Percentiles rank a stretch among this genome's conserved stretches.
Conservation (phyloP, 768 basidiomycete genomes). For the Suillus brevipes region DNA sequence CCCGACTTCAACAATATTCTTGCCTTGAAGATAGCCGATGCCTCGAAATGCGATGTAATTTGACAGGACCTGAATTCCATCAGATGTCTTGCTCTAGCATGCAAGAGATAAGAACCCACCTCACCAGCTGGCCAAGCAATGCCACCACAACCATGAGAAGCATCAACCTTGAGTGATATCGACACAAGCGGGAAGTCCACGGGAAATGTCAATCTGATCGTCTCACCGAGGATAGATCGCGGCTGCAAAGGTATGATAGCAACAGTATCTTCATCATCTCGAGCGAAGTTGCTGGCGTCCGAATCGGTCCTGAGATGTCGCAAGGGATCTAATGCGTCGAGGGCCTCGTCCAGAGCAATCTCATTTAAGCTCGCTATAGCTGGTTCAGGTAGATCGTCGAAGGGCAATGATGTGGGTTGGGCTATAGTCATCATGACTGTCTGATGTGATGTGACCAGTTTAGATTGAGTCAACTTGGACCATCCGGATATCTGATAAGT, state of each 20-base stretch:
- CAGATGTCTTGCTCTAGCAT: slow-evolving; percentile 10
- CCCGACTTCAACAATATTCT: slow-evolving; percentile 77
- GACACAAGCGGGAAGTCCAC: slow-evolving; percentile 14
- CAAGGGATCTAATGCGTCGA: slow-evolving; percentile 59
- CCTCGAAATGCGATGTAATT: slow-evolving; percentile 68
- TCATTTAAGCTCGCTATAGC: slow-evolving; percentile 24
- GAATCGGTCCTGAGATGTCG: slow-evolving; percentile 51
- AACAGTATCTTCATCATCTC: slow-evolving; percentile 19
- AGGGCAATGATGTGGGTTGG: not conserved
- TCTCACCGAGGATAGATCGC: slow-evolving; percentile 48
- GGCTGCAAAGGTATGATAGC: slow-evolving; percentile 53
- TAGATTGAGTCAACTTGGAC: not conserved
- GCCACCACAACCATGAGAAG: slow-evolving; percentile 88
- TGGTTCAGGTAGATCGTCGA: slow-evolving; percentile 15
- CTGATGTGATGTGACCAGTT: not conserved
- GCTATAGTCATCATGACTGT: slow-evolving; percentile 6
- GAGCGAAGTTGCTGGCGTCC: slow-evolving; percentile 31
- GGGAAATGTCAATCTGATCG: slow-evolving; percentile 45
- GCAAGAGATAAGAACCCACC: slow-evolving; percentile 42
- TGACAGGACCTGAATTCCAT: slow-evolving; percentile 63
- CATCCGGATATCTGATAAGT: too few relatives aligned
- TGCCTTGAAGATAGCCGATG: slow-evolving; percentile 47
- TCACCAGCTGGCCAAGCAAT: slow-evolving; percentile 92
- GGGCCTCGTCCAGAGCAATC: slow-evolving; percentile 52
- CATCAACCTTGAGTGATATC: slow-evolving; percentile 64